phyloP scores from a whole-genome alignment of 1,139 yeast genomes.

The Taphrina wiesneri region DNA sequence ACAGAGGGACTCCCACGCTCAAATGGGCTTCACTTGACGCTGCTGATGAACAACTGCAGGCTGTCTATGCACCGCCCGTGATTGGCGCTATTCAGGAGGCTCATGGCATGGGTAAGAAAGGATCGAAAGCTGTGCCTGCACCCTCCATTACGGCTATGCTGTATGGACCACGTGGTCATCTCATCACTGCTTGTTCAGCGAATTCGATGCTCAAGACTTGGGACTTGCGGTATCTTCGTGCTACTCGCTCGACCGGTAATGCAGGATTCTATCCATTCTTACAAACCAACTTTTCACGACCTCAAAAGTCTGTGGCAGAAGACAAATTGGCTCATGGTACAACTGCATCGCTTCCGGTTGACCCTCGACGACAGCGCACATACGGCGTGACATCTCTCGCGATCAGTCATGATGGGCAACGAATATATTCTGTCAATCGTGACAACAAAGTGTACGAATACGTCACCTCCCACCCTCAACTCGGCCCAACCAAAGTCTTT shows the following conservation, averaged over 20 bases:
- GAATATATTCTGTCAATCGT: constrained; percentile 16
- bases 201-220: constrained; percentile 25
- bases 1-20: not conserved
- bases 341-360: not conserved
- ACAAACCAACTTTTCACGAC: not conserved
- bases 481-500: not conserved
- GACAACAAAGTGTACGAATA: constrained; percentile 18
- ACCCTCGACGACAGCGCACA: not conserved
- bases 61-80: not conserved
- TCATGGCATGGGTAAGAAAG: not conserved
- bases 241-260: not conserved
- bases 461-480: not conserved
- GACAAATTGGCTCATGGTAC: not conserved
- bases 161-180: constrained; percentile 3
- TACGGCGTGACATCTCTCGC: constrained; percentile 20
- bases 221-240: constrained; percentile 29
- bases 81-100: not conserved
- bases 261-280: not conserved
- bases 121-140: constrained; percentile 4
- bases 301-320: not conserved
- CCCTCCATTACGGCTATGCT: constrained; percentile 12
- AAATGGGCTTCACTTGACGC: not conserved
- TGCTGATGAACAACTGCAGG: not conserved
- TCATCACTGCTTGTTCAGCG: constrained; percentile 30
- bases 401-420: constrained; percentile 6